phyloP scores from a whole-genome alignment of 768 basidiomycete species.

The Termitomyces sp. region DNA sequence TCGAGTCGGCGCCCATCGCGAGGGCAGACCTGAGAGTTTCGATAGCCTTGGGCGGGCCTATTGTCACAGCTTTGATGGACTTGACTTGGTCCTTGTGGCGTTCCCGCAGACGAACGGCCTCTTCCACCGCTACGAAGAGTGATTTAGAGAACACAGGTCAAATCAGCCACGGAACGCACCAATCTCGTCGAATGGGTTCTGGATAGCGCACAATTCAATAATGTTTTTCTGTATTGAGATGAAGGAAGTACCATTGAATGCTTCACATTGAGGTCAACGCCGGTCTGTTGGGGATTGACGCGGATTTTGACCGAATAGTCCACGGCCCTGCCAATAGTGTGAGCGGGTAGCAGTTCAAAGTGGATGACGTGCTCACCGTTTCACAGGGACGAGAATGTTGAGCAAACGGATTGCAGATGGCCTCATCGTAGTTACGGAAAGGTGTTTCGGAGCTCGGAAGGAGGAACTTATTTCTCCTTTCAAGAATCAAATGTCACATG shows the following conservation, averaged over 20 bases:
- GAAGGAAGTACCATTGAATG: slow-evolving; percentile 84
- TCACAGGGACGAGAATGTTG: slow-evolving; percentile 92
- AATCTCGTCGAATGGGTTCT: slow-evolving; percentile 99
- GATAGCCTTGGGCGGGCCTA: slow-evolving; percentile 84
- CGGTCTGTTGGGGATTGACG: slow-evolving; percentile 91
- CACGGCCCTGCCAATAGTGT: slow-evolving; percentile 54
- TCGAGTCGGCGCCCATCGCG: slow-evolving; percentile 96
- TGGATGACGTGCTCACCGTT: slow-evolving; percentile 48
- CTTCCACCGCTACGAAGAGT: slow-evolving; percentile 74
- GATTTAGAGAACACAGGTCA: not conserved
- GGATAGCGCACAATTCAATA: not conserved
- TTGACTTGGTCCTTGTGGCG: slow-evolving; percentile 69
- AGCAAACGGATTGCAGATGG: slow-evolving; percentile 67
- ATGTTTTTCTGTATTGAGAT: not conserved
- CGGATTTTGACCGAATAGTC: slow-evolving; percentile 99
- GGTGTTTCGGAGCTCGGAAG: not conserved
- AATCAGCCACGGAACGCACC: slow-evolving; percentile 39
- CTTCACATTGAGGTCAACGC: slow-evolving; percentile 95
- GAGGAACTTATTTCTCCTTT: not conserved
- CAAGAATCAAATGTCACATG: too few species aligned
- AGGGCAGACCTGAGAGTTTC: slow-evolving; percentile 95
- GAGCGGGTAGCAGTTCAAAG: not conserved
- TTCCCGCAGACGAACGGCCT: slow-evolving; percentile 93
- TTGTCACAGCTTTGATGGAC: slow-evolving; percentile 89
- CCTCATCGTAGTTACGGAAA: slow-evolving; percentile 46